Percentiles rank a stretch among this genome's conserved stretches.
Conservation (phyloP, 1,139 yeast species). For the Taphrina deformans region DNA sequence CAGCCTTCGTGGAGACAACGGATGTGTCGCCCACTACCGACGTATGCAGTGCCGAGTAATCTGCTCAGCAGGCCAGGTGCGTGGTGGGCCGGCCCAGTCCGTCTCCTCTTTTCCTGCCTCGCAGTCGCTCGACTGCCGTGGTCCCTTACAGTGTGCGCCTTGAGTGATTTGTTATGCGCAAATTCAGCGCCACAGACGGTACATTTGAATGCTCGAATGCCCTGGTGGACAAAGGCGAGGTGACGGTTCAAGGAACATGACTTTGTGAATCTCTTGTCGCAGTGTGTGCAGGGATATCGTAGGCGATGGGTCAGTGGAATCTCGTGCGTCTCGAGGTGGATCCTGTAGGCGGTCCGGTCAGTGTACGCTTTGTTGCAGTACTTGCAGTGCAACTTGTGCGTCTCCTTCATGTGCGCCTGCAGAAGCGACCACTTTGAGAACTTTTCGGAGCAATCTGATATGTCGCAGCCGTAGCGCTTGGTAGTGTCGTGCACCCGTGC, state of each 20-base stretch:
- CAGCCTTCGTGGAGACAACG: conserved; percentile 46
- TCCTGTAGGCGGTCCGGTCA: conserved; percentile 65
- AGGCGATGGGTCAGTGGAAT: conserved; percentile 56
- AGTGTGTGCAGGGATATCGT: conserved; percentile 54
- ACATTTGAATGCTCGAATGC: conserved; percentile 39
- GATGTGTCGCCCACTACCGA: conserved; percentile 42
- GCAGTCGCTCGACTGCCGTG: background rate
- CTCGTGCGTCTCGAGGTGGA: conserved; percentile 67
- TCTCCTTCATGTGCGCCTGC: conserved; percentile 67
- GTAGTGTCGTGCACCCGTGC: conserved; percentile 42
- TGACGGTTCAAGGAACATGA: conserved; percentile 36
- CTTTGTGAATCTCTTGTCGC: conserved; percentile 46
- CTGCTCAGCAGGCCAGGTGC: conserved; percentile 43
- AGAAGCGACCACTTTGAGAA: conserved; percentile 78
- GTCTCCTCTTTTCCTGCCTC: background rate
- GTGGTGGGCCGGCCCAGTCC: conserved; percentile 34
- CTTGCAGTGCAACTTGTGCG: conserved; percentile 64
- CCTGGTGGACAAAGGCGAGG: conserved; percentile 39
- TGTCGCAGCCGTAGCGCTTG: conserved; percentile 41
- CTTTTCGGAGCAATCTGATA: conserved; percentile 55
- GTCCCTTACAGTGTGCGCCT: conserved; percentile 37
- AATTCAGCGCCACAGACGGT: conserved; percentile 38
- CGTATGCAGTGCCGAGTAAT: conserved; percentile 48
- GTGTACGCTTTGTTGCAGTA: conserved; percentile 73
- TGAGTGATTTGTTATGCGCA: conserved; percentile 39